Conservation (phyloP, 2,329 filamentous ascomycete genomes). For the Phaeosphaeria sp. region DNA sequence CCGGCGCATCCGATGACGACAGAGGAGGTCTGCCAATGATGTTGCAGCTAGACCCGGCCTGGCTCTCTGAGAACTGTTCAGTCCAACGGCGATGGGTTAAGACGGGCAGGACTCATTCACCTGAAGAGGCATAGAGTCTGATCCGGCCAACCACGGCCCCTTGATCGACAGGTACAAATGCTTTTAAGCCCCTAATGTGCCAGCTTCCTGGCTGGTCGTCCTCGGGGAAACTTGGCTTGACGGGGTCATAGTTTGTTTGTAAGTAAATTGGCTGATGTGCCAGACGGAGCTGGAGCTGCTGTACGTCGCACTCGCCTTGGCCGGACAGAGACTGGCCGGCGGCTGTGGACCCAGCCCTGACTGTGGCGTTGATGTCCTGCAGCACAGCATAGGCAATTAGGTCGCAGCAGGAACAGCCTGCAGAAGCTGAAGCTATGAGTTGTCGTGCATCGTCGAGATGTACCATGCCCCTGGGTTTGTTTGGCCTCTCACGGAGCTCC, state of each 20-base stretch:
- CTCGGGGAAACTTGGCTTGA: constrained; percentile 20
- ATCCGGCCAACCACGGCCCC: constrained; percentile 21
- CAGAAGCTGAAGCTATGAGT: constrained; percentile 17
- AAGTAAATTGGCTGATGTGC: constrained; percentile 22
- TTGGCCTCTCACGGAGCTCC: constrained; percentile 16
- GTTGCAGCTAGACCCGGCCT: constrained; percentile 25
- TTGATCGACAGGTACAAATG: constrained; percentile 26
- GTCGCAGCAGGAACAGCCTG: constrained; percentile 23
- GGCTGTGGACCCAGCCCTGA: neutral
- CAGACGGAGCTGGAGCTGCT: constrained; percentile 12
- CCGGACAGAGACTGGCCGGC: constrained; percentile 1
- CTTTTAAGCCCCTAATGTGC: constrained; percentile 22
- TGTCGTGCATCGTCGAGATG: constrained; percentile 23
- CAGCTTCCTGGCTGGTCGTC: constrained; percentile 15
- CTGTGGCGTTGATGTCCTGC: constrained; percentile 13
- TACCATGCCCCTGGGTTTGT: constrained; percentile 18
- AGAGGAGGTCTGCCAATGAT: constrained; percentile 21
- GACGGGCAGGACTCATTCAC: constrained; percentile 11
- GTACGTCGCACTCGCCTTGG: constrained; percentile 10
- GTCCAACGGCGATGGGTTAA: constrained; percentile 13
- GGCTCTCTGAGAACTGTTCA: constrained; percentile 20
- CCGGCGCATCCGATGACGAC: constrained; percentile 29
- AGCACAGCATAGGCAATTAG: constrained; percentile 22
- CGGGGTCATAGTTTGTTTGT: constrained; percentile 20
- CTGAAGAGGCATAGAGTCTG: constrained; percentile 22